Evolutionary conservation across 805 yeast genomes (phyloP), one percentile per base, ranked within the genome.

Genomic region (Ogataea pini): DNA sequence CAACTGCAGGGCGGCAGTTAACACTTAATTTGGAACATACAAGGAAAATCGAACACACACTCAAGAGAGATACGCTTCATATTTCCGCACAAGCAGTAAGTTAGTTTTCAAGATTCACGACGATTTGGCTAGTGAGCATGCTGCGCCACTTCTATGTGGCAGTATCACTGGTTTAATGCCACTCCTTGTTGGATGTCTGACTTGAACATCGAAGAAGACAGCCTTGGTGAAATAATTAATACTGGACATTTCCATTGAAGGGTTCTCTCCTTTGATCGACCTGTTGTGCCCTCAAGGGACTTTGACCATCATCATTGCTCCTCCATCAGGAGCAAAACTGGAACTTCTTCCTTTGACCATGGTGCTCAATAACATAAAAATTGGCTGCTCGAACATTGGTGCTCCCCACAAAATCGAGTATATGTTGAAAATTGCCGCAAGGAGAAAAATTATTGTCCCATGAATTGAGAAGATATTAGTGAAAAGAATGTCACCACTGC

Each of bases 121-220:
- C 12, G 64, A 56, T 12, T 58, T 82, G 36, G 72, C 76, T 31
- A 71, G 79, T 38, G 78, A 73, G 31, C 69, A 72, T 22, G 88
- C 81, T 24, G 90, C 89, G 4, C 90, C 91, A 45, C 69, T 86
- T 69, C 68, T 85, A 70, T 86, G 92, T 72, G 92, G 89, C 48
- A 92, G 92, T 46, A 70, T 83, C 62, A 86, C 92, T 10, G 83
- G 80, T 12, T 85, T 70, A 69, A 77, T 87, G 5, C 92, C 92
- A 47, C 66, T 86, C 56, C 71, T 76, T 49, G 73, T 83, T 65
- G 70, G 9, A 28, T 28, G 31, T 28, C 31, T 13, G 14, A 28
- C 8, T 5, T 4, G 9, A 12, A 10, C 4, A 4, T 28, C 6
- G 31, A 28, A 4, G 31, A 28, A 71, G 58, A 52, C 51, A 60